Base-by-base conservation (phyloP, 2,329 filamentous ascomycete species). In the Fusarium marasasianum region DNA sequence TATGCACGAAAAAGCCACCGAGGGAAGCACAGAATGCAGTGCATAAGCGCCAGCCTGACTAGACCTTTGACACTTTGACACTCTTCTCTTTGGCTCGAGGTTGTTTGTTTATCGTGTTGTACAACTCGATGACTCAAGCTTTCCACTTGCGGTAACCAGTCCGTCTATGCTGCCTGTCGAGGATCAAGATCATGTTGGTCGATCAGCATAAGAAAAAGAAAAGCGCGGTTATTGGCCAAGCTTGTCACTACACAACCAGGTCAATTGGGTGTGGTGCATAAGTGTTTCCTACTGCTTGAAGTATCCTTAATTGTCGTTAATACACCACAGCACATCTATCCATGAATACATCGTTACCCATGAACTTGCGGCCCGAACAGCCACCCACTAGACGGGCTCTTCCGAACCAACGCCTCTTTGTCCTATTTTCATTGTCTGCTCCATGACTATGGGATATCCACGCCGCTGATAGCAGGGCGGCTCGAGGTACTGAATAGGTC, bases 31-130 rank as follows among this genome's bases (percentile, higher is more conserved):
- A 66, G n/a, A 67, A 48, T 72, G 73, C 66, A 78, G 58, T 76
- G 62, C 76, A 74, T 79, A 78, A 63, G 71, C 77, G 77, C 76
- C 77, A 69, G 71, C 65, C 66, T 68, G 56, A 63, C 55, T 41
- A 67, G 48, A 63, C 47, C 59, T 64, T 62, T 44, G 66, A 55
- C 50, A 48, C 10, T 48, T 31, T 12, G 50, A 53, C 31, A 37
- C 66, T 59, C 51, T 61, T 48, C 33, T 38, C 37, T 71, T 72
- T 72, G 71, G 65, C 71, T 57, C 69, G 57, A 51, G 62, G 66
- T 74, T 66, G 66, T 71, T 76, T 75, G 58, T 66, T 64, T 48
- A 60, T 63, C 50, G 50, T 57, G 54, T 37, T 56, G 64, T 63
- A 45, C 71, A 65, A 66, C 38, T 33, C 24, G 40, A 66, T 65